Evolutionary conservation across 2,329 filamentous ascomycete genomes (phyloP).

Genomic region (Curvularia verruculosa): DNA sequence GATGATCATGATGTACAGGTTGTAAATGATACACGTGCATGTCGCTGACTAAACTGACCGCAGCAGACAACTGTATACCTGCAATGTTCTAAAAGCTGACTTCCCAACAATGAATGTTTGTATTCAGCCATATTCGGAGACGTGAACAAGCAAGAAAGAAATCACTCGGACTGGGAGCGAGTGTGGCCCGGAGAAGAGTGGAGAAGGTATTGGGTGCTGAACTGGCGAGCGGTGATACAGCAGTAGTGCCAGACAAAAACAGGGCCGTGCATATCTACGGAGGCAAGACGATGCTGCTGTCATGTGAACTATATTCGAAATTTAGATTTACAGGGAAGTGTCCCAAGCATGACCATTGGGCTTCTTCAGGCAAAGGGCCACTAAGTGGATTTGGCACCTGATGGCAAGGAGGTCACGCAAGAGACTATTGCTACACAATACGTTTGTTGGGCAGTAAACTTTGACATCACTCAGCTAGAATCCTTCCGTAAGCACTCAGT

Average conservation of each 20-base stretch:
- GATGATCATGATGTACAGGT: neutral
- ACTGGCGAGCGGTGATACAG: slow-evolving; percentile 6
- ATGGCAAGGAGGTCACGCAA: neutral
- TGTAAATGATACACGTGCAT: neutral
- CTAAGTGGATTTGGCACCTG: neutral
- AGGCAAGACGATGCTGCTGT: slow-evolving; percentile 17
- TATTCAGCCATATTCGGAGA: slow-evolving; percentile 26
- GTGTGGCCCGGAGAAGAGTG: slow-evolving; percentile 36
- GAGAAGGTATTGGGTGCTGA: slow-evolving; percentile 36
- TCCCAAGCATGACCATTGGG: slow-evolving; percentile 44
- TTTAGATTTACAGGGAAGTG: slow-evolving; percentile 39
- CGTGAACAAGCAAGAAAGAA: slow-evolving; percentile 24
- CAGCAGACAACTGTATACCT: neutral
- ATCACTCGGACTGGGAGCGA: slow-evolving; percentile 34
- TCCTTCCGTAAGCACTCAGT: neutral
- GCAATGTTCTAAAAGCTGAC: slow-evolving; percentile 5
- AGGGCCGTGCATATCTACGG: slow-evolving; percentile 15
- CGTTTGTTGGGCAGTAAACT: neutral
- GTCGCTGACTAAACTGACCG: neutral
- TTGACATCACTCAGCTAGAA: neutral
- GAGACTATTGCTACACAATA: neutral
- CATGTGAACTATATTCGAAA: slow-evolving; percentile 31
- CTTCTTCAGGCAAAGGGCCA: slow-evolving; percentile 25
- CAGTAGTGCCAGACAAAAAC: slow-evolving; percentile 1
- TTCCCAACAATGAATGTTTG: slow-evolving; percentile 28